Evolutionary conservation across 2,329 filamentous ascomycete genomes (phyloP).

Genomic region (Curvularia verruculosa): DNA sequence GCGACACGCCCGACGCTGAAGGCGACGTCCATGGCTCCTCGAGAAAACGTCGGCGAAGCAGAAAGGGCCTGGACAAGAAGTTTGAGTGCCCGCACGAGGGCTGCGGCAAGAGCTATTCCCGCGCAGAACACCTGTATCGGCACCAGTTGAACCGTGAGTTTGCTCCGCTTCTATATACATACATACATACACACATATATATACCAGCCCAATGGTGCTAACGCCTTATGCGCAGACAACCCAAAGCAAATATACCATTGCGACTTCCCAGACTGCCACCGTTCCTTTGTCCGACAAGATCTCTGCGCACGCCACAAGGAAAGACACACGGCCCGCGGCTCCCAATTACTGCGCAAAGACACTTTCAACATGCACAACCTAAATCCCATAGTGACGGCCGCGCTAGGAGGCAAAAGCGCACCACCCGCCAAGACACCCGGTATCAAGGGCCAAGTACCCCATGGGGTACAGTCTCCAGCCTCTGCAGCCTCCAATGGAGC

Average conservation of each 20-base stretch:
- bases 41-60: conserved; percentile 69
- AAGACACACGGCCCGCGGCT: conserved; percentile 66
- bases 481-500: conserved; percentile 31
- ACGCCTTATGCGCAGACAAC: conserved; percentile 64
- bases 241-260: conserved; percentile 95
- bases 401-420: conserved; percentile 43
- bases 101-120: conserved; percentile 94
- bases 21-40: conserved; percentile 42
- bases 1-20: conserved; percentile 36
- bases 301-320: conserved; percentile 73
- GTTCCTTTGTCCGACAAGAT: conserved; percentile 92
- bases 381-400: conserved; percentile 51
- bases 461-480: conserved; percentile 42
- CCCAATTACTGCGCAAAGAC: conserved; percentile 76
- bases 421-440: conserved; percentile 25
- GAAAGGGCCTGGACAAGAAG: conserved; percentile 79
- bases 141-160: conserved; percentile 90
- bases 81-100: conserved; percentile 76
- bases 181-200: neutral
- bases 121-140: conserved; percentile 94
- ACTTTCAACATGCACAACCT: conserved; percentile 62
- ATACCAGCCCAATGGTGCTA: conserved; percentile 9
- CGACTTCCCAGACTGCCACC: conserved; percentile 87
- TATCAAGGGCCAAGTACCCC: conserved; percentile 25
- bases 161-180: neutral